Percentiles rank a stretch among this genome's conserved stretches.
Conservation (phyloP, 2,329 filamentous ascomycete species). For the Cryphonectria naterciae region DNA sequence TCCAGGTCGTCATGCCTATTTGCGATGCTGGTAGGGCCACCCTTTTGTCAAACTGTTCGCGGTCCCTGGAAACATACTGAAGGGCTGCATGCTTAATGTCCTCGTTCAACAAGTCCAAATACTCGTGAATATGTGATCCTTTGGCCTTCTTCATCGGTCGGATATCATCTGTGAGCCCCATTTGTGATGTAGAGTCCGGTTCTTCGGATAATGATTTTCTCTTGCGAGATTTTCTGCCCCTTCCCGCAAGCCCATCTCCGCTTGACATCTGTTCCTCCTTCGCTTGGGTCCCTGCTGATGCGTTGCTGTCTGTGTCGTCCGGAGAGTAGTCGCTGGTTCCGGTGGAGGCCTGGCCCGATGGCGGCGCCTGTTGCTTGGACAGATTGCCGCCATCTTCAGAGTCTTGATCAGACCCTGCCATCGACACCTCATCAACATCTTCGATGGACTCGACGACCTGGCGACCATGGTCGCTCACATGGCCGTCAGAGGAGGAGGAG, state of each 20-base stretch:
- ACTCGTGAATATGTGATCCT: slow-evolving; percentile 48
- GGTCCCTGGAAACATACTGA: slow-evolving; percentile 36
- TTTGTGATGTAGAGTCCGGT: neutral
- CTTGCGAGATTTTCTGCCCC: neutral
- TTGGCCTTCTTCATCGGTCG: slow-evolving; percentile 51
- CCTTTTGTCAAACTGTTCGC: slow-evolving; percentile 29
- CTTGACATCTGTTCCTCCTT: neutral
- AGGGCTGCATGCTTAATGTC: slow-evolving; percentile 59
- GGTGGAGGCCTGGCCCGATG: slow-evolving; percentile 13
- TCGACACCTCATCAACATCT: neutral
- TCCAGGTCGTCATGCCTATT: slow-evolving; percentile 74
- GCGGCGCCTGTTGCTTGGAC: slow-evolving; percentile 6
- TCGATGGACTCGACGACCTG: slow-evolving; percentile 14
- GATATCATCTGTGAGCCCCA: neutral
- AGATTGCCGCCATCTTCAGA: neutral
- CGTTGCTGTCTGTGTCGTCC: slow-evolving; percentile 8
- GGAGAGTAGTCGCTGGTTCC: slow-evolving; percentile 5
- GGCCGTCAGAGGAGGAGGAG: neutral
- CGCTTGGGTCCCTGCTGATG: neutral
- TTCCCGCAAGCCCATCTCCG: neutral
- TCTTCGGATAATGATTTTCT: slow-evolving; percentile 16
- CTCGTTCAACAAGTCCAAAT: slow-evolving; percentile 58
- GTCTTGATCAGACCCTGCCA: neutral
- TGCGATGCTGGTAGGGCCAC: slow-evolving; percentile 53
- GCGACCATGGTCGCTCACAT: slow-evolving; percentile 17